phyloP scores from a whole-genome alignment of 352 stramenopile genomes.

The Pythium aphanidermatum region DNA sequence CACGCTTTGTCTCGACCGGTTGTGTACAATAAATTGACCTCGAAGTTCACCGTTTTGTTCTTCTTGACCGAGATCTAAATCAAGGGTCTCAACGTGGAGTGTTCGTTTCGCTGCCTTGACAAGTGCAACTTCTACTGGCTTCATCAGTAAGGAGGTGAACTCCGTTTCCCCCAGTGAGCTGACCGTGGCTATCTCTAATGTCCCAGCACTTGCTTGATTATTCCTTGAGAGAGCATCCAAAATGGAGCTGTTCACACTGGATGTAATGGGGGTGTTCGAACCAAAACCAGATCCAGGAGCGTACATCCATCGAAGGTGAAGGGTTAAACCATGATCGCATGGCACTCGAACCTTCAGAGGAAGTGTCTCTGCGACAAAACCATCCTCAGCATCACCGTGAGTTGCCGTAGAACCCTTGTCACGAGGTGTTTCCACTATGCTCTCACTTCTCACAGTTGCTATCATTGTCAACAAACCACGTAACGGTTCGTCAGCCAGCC shows the following conservation, averaged over 20 bases:
- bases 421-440: neutral
- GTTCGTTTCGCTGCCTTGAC: slow-evolving; percentile 65
- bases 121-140: slow-evolving; percentile 48
- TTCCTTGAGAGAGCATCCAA: slow-evolving; percentile 53
- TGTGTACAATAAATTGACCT: slow-evolving; percentile 61
- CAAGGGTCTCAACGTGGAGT: slow-evolving; percentile 58
- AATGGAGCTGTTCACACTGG: slow-evolving; percentile 59
- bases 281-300: slow-evolving; percentile 54
- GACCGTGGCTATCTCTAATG: slow-evolving; percentile 39
- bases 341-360: slow-evolving; percentile 37
- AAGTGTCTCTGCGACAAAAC: slow-evolving; percentile 8
- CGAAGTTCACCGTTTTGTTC: slow-evolving; percentile 56
- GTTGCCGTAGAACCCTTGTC: no score
- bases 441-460: slow-evolving; percentile 7
- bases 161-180: neutral
- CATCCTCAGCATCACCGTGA: no score
- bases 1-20: slow-evolving; percentile 53
- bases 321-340: slow-evolving; percentile 23
- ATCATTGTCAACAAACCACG: slow-evolving; percentile 44
- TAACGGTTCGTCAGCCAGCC: slow-evolving; percentile 42
- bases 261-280: slow-evolving; percentile 51
- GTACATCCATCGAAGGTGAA: slow-evolving; percentile 70
- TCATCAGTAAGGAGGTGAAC: slow-evolving; percentile 11
- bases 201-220: slow-evolving; percentile 45
- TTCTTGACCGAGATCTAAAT: slow-evolving; percentile 72